Percentiles rank a stretch among this genome's conserved stretches.
Conservation (phyloP, 2,329 filamentous ascomycete genomes). For the Diaporthe nobilis region DNA sequence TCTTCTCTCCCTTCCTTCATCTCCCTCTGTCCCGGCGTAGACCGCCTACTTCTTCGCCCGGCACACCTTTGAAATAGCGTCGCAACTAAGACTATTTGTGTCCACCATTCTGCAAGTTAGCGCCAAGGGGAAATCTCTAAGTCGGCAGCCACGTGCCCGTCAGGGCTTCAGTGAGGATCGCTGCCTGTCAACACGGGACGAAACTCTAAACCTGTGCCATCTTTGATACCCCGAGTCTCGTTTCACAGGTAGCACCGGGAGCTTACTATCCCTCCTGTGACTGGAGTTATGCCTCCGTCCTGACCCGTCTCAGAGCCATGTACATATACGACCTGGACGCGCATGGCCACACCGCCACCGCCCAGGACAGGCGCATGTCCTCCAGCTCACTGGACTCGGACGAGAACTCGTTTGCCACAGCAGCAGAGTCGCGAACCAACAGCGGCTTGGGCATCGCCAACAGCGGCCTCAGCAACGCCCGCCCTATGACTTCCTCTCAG, state of each 20-base stretch:
- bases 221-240: slow-evolving; percentile 15
- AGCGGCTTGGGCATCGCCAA: slow-evolving; percentile 18
- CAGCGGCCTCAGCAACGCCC: slow-evolving; percentile 16
- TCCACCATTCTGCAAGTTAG: neutral
- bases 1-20: neutral
- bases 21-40: slow-evolving; percentile 13
- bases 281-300: slow-evolving; percentile 24
- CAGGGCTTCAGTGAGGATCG: slow-evolving; percentile 9
- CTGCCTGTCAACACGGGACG: slow-evolving; percentile 25
- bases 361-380: slow-evolving; percentile 12
- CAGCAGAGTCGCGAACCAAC: slow-evolving; percentile 24
- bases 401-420: slow-evolving; percentile 24
- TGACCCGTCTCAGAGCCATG: slow-evolving; percentile 7
- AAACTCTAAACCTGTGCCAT: slow-evolving; percentile 19
- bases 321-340: slow-evolving; percentile 33
- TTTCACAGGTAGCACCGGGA: slow-evolving; percentile 18
- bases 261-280: neutral
- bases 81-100: neutral
- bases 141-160: slow-evolving; percentile 16
- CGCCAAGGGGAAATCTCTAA: neutral
- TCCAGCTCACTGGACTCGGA: slow-evolving; percentile 28
- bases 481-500: slow-evolving; percentile 15
- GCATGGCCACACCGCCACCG: slow-evolving; percentile 10
- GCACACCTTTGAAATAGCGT: neutral
- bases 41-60: slow-evolving; percentile 7